A percentile compares a stretch with the other conserved stretches of the same genome.
Conservation (phyloP, 2,329 filamentous ascomycete genomes). For the Elsinoe batatas region DNA sequence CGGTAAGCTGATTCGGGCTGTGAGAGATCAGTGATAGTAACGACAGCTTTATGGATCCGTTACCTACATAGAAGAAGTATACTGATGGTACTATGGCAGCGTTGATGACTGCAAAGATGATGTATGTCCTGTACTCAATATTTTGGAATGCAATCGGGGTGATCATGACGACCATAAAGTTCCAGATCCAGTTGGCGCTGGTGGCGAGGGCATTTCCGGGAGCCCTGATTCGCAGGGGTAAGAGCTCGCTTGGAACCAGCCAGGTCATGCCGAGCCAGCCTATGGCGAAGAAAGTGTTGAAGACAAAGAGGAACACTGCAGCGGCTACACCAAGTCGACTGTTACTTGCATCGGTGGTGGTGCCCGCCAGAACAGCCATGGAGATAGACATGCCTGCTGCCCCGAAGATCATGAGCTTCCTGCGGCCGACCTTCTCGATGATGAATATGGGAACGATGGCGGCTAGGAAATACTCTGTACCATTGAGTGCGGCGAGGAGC, state of each 20-base stretch:
- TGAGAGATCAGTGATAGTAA: not conserved
- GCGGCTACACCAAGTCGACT: slow-evolving; percentile 16
- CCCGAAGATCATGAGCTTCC: slow-evolving; percentile 63
- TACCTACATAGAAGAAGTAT: slow-evolving; percentile 27
- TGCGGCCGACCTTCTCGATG: slow-evolving; percentile 44
- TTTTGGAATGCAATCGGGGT: slow-evolving; percentile 49
- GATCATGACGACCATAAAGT: slow-evolving; percentile 46
- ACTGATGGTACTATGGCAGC: slow-evolving; percentile 41
- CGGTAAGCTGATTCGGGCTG: slow-evolving; percentile 57
- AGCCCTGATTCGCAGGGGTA: slow-evolving; percentile 19
- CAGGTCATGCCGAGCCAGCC: slow-evolving; percentile 42
- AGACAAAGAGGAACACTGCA: slow-evolving; percentile 35
- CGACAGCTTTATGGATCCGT: not conserved
- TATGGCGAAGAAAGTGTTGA: slow-evolving; percentile 45
- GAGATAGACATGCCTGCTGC: slow-evolving; percentile 38
- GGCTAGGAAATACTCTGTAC: slow-evolving; percentile 43
- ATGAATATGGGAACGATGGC: slow-evolving; percentile 42
- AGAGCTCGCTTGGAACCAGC: slow-evolving; percentile 21
- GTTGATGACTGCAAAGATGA: slow-evolving; percentile 54
- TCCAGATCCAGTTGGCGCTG: slow-evolving; percentile 42
- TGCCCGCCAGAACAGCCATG: slow-evolving; percentile 25
- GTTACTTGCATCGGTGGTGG: slow-evolving; percentile 10
- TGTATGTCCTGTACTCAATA: slow-evolving; percentile 52
- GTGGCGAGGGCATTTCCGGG: slow-evolving; percentile 28
- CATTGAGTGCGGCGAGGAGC: slow-evolving; percentile 44